Percentiles rank a stretch among this genome's conserved stretches.
Evolutionary conservation across 2,329 filamentous ascomycete species (phyloP).

Genomic region (Penicillium sp.): DNA sequence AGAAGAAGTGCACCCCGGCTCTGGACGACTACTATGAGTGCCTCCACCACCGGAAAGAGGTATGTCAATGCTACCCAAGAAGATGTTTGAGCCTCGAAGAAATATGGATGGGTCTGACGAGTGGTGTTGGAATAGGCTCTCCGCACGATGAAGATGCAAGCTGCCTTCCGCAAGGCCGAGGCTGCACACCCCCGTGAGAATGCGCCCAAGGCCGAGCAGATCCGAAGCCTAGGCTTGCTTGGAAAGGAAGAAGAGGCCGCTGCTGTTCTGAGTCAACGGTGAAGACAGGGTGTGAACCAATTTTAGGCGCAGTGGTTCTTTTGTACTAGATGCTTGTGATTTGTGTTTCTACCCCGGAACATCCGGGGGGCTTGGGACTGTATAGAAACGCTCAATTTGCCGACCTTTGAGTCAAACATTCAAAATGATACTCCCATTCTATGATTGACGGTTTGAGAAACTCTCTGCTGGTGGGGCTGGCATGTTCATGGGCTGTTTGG

Average conservation of each 20-base stretch:
- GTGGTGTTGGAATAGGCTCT: slow-evolving; percentile 54
- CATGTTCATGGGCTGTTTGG: no score
- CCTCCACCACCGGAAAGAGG: slow-evolving; percentile 98
- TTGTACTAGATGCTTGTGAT: slow-evolving; percentile 25
- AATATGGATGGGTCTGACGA: slow-evolving; percentile 6
- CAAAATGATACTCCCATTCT: slow-evolving; percentile 27
- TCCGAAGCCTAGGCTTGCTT: slow-evolving; percentile 77
- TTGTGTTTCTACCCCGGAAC: slow-evolving; percentile 23
- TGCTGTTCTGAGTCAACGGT: slow-evolving; percentile 43
- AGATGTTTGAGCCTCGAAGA: background rate
- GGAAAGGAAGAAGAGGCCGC: slow-evolving; percentile 76
- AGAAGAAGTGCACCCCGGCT: slow-evolving; percentile 76
- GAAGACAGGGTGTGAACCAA: slow-evolving; percentile 8
- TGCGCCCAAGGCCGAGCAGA: slow-evolving; percentile 74
- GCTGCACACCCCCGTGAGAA: slow-evolving; percentile 70
- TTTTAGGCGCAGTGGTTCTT: slow-evolving; percentile 23
- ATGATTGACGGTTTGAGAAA: slow-evolving; percentile 7
- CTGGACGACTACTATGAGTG: slow-evolving; percentile 99
- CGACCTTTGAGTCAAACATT: slow-evolving; percentile 16
- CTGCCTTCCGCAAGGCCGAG: slow-evolving; percentile 76
- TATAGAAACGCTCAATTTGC: slow-evolving; percentile 32
- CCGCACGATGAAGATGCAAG: slow-evolving; percentile 71
- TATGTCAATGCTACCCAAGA: slow-evolving; percentile 41
- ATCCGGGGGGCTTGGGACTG: slow-evolving; percentile 25
- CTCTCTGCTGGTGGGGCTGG: no score